Evolutionary conservation across 2,329 filamentous ascomycete species (phyloP), one percentile per base, ranked within the genome.

Genomic region (Colletotrichum lini): DNA sequence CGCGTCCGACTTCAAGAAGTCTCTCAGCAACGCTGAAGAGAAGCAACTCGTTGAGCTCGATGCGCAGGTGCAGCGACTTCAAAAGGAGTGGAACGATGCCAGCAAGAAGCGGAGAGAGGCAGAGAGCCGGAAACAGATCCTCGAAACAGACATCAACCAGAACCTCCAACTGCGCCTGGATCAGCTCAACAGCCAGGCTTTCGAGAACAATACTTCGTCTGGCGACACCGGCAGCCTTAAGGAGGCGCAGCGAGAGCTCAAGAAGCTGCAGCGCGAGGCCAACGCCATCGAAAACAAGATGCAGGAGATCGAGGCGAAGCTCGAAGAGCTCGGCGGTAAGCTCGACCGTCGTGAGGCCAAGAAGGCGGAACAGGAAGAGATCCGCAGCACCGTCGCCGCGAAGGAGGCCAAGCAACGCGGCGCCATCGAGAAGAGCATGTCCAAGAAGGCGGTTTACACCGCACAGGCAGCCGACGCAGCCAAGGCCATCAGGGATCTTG

Each of bases 401-500:
- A 89, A 89, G 44, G 96, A 98, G 74, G 92, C 96, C 79, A 94
- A 92, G 79, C 91, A 96, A 75, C 94, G 98, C 82, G 95, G 95
- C 82, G 89, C 90, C 59, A 94, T 98, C 86, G 95, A 98, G 79
- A 98, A 96, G 86, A 95, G 92, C 75, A 92, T 97, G 78, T 93
- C 95, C 76, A 94, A 95, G 81, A 96, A 96, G 80, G 93, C 94
- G 15, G 87, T 94, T 4, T 86, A 97, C 73, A 92, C 90, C 18
- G 89, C 92, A 58, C 93, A 95, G 79, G 92, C 94, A 23, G 90
- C 91, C 3, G 95, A 98, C 77, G 94, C 93, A 73, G 92, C 92
- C 72, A 93, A 94, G 78, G 96, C 95, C 74, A 98, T 99, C 76
- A 92, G 96, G 57, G 95, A 98, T 75, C 87, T 99, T 8, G 96